These are phyloP conservation scores for Trichomonascaceae sp. DNA, from an alignment of 1,139 yeast genomes.

Conservation along the genomic window DNA sequence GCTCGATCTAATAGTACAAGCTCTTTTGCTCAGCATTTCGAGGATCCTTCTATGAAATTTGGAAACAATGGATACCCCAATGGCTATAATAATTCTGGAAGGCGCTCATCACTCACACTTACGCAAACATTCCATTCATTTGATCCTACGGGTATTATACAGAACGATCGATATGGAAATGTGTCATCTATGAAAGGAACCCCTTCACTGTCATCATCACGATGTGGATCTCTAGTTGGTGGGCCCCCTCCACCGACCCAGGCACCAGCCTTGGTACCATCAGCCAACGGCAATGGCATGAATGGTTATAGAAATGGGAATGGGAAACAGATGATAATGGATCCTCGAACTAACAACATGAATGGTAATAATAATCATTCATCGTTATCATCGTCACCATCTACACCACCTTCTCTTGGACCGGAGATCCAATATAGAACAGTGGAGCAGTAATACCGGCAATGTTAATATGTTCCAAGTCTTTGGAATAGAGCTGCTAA, in stretches of 20 bases:
- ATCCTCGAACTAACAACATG: not conserved
- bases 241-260: not conserved
- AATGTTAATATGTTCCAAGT: not conserved
- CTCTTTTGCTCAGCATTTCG: constrained; percentile 3
- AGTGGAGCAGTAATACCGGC: not conserved
- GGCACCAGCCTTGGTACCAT: constrained; percentile 4
- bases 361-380: not conserved
- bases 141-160: not conserved
- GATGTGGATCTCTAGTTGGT: not conserved
- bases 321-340: not conserved
- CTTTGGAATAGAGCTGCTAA: not conserved
- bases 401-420: not conserved
- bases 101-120: not conserved
- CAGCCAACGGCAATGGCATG: not conserved
- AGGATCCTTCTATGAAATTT: not conserved
- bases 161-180: constrained; percentile 6
- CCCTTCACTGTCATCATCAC: not conserved
- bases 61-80: not conserved
- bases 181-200: not conserved
- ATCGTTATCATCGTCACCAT: not conserved
- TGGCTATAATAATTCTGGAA: not conserved
- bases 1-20: constrained; percentile 2
- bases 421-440: not conserved
- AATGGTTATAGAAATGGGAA: constrained; percentile 2
- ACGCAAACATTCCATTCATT: not conserved